Conservation (phyloP, 371 early-diverging fungal genomes). For the Circinella minor region DNA sequence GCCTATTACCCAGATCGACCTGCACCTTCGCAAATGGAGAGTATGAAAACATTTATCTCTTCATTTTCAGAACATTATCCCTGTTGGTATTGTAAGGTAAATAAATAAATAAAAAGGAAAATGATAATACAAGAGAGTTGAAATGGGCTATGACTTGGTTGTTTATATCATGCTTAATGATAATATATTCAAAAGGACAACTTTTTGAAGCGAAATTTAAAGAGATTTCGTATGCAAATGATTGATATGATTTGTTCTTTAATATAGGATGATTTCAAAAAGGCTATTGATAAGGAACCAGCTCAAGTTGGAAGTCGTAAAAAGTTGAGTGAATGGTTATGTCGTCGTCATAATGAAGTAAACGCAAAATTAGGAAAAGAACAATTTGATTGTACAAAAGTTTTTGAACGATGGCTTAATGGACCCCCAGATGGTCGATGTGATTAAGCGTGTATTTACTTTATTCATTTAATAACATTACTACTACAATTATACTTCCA, state of each 20-base stretch:
- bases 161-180: too few relatives aligned
- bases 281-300: constrained; percentile 76
- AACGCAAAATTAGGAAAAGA: constrained; percentile 93
- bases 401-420: constrained; percentile 93
- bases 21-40: constrained; percentile 72
- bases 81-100: constrained; percentile 85
- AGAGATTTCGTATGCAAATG: too few relatives aligned
- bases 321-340: constrained; percentile 89
- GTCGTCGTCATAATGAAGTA: constrained; percentile 96
- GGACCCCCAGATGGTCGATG: constrained; percentile 83
- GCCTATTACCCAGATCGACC: constrained; percentile 97
- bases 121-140: too few relatives aligned
- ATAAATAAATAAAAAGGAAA: not conserved
- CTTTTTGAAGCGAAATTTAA: too few relatives aligned
- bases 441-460: not conserved
- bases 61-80: constrained; percentile 94
- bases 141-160: too few relatives aligned
- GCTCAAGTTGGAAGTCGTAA: constrained; percentile 80
- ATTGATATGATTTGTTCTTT: too few relatives aligned
- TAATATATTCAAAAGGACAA: too few relatives aligned
- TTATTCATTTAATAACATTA: too few relatives aligned
- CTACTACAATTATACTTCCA: too few relatives aligned
- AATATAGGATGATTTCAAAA: constrained; percentile 72
- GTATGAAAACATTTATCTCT: constrained; percentile 71
- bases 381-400: constrained; percentile 91